Evolutionary conservation across 2,329 filamentous ascomycete genomes (phyloP).

Genomic region (Dichotomopilus funicola): DNA sequence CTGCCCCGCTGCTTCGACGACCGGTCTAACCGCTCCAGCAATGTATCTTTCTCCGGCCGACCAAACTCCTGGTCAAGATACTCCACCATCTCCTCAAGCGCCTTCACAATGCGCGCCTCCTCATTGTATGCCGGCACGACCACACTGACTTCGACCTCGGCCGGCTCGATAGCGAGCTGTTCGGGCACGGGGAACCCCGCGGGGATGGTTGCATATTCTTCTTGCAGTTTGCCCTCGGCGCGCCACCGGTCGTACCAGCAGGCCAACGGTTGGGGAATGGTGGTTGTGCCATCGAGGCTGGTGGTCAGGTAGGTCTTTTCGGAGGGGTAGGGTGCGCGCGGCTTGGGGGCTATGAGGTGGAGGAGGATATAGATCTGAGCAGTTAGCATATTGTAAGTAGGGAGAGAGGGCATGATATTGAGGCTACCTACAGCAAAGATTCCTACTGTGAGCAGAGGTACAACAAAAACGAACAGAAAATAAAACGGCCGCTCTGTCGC

Average conservation of each 20-base stretch:
- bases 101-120: conserved; percentile 71
- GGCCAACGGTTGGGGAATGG: conserved; percentile 52
- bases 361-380: conserved; percentile 54
- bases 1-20: conserved; percentile 22
- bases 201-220: conserved; percentile 31
- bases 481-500: conserved; percentile 35
- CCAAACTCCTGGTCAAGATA: conserved; percentile 78
- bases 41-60: conserved; percentile 28
- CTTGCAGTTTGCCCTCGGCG: conserved; percentile 49
- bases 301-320: conserved; percentile 85
- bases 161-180: conserved; percentile 58
- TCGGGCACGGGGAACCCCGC: conserved; percentile 37
- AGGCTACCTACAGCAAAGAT: conserved; percentile 34
- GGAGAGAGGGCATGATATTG: not conserved
- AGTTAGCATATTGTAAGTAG: not conserved
- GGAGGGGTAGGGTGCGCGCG: conserved; percentile 63
- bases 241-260: conserved; percentile 83
- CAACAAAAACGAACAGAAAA: conserved; percentile 32
- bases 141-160: conserved; percentile 80
- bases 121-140: conserved; percentile 97
- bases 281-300: conserved; percentile 51
- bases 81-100: conserved; percentile 83
- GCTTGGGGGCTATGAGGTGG: conserved; percentile 70
- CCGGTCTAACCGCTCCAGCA: conserved; percentile 14
- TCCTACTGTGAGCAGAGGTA: conserved; percentile 29